Evolutionary conservation across 1,284 basidiomycete species (phyloP).

Genomic region (Neonothopanus nambi): DNA sequence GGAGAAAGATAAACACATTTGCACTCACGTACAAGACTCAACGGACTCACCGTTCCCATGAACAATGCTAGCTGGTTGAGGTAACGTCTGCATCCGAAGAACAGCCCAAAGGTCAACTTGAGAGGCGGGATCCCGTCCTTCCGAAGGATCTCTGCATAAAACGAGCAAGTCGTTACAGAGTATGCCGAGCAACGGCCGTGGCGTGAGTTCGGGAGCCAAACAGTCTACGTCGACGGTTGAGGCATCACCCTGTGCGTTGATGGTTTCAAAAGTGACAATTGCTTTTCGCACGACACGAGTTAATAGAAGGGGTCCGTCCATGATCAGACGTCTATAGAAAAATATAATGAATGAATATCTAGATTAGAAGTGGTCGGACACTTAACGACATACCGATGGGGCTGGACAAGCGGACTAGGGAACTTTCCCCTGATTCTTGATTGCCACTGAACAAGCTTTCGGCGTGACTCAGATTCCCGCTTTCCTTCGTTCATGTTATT

Average conservation of each 20-base stretch:
- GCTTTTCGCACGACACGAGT: slow-evolving; percentile 91
- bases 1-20: slow-evolving; percentile 2
- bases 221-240: slow-evolving; percentile 87
- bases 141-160: slow-evolving; percentile 79
- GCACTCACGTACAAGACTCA: slow-evolving; percentile 6
- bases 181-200: slow-evolving; percentile 74
- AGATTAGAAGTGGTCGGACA: background rate
- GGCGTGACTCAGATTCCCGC: slow-evolving; percentile 87
- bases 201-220: slow-evolving; percentile 79
- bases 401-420: slow-evolving; percentile 95
- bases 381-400: slow-evolving; percentile 71
- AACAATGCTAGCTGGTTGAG: slow-evolving; percentile 88
- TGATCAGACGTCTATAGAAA: slow-evolving; percentile 73
- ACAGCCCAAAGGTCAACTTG: slow-evolving; percentile 91
- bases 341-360: slow-evolving; percentile 16
- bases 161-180: slow-evolving; percentile 93
- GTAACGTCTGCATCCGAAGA: slow-evolving; percentile 86
- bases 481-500: slow-evolving; percentile 97
- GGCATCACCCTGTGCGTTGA: slow-evolving; percentile 74
- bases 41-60: slow-evolving; percentile 72
- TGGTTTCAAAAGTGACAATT: slow-evolving; percentile 80
- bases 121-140: slow-evolving; percentile 70
- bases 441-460: slow-evolving; percentile 92
- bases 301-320: slow-evolving; percentile 83
- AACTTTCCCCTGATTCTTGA: slow-evolving; percentile 87